These are phyloP conservation scores for Viridothelium virens DNA, from an alignment of 495 filamentous ascomycete species.

Conservation along the genomic window DNA sequence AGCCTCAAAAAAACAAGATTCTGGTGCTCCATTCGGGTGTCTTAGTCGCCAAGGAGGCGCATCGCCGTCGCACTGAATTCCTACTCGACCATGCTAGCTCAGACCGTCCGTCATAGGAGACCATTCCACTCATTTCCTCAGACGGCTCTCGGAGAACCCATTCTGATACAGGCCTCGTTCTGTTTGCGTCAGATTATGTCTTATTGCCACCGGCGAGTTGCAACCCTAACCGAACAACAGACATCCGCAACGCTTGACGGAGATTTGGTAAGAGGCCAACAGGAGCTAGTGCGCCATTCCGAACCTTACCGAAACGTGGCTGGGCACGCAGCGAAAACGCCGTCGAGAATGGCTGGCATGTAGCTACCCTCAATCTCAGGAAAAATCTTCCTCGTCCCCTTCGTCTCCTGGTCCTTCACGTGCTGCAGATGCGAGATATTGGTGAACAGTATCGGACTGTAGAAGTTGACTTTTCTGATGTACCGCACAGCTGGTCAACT, in stretches of 20 bases:
- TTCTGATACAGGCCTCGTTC: not conserved
- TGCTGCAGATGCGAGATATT: constrained; percentile 9
- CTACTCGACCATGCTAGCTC: too few relatives aligned
- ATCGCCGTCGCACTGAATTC: too few relatives aligned
- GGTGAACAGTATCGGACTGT: constrained; percentile 12
- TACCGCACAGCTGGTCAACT: not conserved
- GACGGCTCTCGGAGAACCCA: too few relatives aligned
- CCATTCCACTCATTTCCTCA: too few relatives aligned
- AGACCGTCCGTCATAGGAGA: too few relatives aligned
- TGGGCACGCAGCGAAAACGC: not conserved
- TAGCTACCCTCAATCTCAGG: constrained; percentile 26
- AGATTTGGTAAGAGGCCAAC: too few relatives aligned
- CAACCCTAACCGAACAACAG: not conserved
- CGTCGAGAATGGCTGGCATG: not conserved
- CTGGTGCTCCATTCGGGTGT: too few relatives aligned
- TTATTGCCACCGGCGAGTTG: not conserved
- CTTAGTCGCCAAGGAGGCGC: too few relatives aligned
- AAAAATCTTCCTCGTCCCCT: constrained; percentile 43
- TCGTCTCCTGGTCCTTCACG: not conserved
- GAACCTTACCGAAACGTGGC: not conserved
- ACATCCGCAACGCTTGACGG: too few relatives aligned
- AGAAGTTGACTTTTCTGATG: constrained; percentile 13
- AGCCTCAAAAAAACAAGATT: too few relatives aligned
- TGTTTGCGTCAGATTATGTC: not conserved
- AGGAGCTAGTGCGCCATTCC: too few relatives aligned